Base-by-base conservation (phyloP, 2,329 filamentous ascomycete species). In the Sporothrix schenckii region DNA sequence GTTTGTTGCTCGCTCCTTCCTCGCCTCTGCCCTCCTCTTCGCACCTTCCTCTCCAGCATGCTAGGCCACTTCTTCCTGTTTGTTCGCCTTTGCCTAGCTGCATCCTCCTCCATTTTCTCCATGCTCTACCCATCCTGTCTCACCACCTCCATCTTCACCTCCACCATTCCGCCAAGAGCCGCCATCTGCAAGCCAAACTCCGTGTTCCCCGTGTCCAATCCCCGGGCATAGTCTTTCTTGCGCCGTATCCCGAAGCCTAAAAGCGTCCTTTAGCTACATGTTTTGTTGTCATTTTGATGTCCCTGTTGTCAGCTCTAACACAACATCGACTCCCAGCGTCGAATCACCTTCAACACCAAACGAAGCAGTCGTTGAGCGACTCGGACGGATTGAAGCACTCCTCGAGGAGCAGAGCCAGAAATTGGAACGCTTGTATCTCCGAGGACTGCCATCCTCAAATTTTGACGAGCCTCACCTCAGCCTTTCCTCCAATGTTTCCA, bases 381-480 rank as follows among this genome's bases (percentile, higher is more conserved):
- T 81, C 39, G 76, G 76, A 54, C 75, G 79, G 54, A 81, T 81
- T 74, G 80, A 81, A 71, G 75, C 77, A 1, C 72, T 77, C 13
- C 72, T 77, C 56, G 73, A 76, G 56, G 74, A 76, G 21, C 76
- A 69, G 27, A 16, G 47, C 47, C 53, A 60, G 4, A 21, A 58
- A 21, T 24, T 68, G 30, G 54, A 61, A 16, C 19, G 44, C 47
- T n/a, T 50, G 13, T 69, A 19, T 30, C n/a, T 49, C 24, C 61
- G 13, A 24, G 56, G 27, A 13, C 30, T 41, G 11, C 14, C 66
- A 21, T n/a, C 53, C 14, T 49, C 66, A 24, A 58, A 24, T 4
- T 49, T 58, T 47, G 53, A 58, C 27, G 66, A 39, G 13, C 47
- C 65, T 3, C n/a, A n/a, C 34, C 30, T 39, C 41, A 66, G 68